Evolutionary conservation across 768 basidiomycete species (phyloP).

Genomic region (Boletus tomentosulus): DNA sequence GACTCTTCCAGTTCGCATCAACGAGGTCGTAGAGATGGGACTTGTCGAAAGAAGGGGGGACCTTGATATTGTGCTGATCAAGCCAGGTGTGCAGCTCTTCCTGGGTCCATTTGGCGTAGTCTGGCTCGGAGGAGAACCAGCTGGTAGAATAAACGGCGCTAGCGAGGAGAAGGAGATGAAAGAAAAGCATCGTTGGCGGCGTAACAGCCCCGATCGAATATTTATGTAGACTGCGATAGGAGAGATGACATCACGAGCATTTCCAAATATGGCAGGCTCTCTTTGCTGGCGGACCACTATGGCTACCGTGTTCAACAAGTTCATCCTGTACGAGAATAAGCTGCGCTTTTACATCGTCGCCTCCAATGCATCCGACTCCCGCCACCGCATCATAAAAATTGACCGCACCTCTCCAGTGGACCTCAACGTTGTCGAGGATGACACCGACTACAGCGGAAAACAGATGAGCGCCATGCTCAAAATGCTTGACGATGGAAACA

Average conservation of each 20-base stretch:
- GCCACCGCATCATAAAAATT: constrained; percentile 90
- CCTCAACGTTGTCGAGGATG: constrained; percentile 79
- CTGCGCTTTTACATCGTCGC: constrained; percentile 90
- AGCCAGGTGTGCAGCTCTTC: constrained; percentile 67
- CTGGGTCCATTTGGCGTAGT: constrained; percentile 54
- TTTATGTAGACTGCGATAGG: constrained; percentile 5
- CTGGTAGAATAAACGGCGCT: constrained; percentile 41
- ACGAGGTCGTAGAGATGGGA: constrained; percentile 47
- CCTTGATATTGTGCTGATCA: constrained; percentile 54
- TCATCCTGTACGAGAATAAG: constrained; percentile 90
- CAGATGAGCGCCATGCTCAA: constrained; percentile 89
- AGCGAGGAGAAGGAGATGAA: constrained; percentile 30
- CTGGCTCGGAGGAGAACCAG: constrained; percentile 47
- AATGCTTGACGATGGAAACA: constrained; percentile 96
- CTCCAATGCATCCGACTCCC: constrained; percentile 81
- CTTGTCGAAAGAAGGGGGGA: constrained; percentile 44
- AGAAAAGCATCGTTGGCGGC: constrained; percentile 9
- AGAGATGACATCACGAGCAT: constrained; percentile 24
- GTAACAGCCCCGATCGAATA: neutral
- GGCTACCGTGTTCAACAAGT: constrained; percentile 56
- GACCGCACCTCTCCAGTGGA: constrained; percentile 80
- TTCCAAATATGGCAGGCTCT: constrained; percentile 5
- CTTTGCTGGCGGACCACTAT: neutral
- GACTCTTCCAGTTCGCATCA: constrained; percentile 52
- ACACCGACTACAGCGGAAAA: constrained; percentile 80